Percentiles rank a stretch among this genome's conserved stretches.
Conservation (phyloP, 176 grass and related monocot genomes). For the Aegilops bicornis region DNA sequence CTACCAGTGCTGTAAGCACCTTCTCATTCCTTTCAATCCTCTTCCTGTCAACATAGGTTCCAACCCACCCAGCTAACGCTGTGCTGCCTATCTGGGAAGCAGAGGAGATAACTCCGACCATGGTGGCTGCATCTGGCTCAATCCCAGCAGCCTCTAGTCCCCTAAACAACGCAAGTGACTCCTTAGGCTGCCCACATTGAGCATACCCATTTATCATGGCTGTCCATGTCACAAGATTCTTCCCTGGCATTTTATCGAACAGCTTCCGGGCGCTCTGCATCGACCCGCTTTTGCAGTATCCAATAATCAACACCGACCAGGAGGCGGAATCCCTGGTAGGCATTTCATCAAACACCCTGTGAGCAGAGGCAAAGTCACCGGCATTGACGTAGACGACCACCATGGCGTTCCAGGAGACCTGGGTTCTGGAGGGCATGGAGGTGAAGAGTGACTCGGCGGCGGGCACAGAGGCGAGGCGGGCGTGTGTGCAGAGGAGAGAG, state of each 20-base stretch:
- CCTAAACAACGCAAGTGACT: slow-evolving; percentile 39
- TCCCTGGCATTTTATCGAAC: slow-evolving; percentile 59
- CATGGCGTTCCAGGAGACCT: slow-evolving; percentile 75
- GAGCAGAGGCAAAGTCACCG: slow-evolving; percentile 42
- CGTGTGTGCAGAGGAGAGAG: slow-evolving; percentile 58
- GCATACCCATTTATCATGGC: slow-evolving; percentile 66
- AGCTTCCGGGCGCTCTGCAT: slow-evolving; percentile 36
- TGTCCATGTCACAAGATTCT: slow-evolving; percentile 60
- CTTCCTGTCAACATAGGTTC: slow-evolving; percentile 45
- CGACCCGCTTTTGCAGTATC: slow-evolving; percentile 41
- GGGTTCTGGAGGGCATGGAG: slow-evolving; percentile 49
- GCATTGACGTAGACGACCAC: slow-evolving; percentile 61
- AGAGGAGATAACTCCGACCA: slow-evolving; percentile 68
- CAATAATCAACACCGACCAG: slow-evolving; percentile 54
- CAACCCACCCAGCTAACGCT: slow-evolving; percentile 49
- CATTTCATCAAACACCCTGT: slow-evolving; percentile 56
- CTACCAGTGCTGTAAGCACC: slow-evolving; percentile 68
- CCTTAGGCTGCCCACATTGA: slow-evolving; percentile 55
- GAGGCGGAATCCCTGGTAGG: slow-evolving; percentile 41
- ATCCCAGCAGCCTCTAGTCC: slow-evolving; percentile 37
- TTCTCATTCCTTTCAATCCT: slow-evolving; percentile 64
- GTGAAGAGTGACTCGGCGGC: slow-evolving; percentile 41
- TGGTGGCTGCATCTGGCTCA: slow-evolving; percentile 61
- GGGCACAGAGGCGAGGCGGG: slow-evolving; percentile 44
- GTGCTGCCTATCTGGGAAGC: slow-evolving; percentile 54